Base-by-base conservation (phyloP, 805 yeast species). In the Hanseniaspora nectarophila region DNA sequence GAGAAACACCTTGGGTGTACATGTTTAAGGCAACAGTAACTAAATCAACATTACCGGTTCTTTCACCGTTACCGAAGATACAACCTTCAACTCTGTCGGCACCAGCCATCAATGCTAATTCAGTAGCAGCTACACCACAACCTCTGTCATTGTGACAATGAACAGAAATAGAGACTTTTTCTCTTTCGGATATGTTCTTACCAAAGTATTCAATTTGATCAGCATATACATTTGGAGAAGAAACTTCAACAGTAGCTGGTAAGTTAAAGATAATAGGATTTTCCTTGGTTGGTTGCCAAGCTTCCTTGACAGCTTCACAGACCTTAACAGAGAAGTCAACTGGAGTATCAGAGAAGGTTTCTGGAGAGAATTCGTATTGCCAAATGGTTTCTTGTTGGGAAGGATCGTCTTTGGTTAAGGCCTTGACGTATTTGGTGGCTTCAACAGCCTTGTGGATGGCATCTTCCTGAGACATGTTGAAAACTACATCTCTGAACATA, bases 21-120 rank as follows among this genome's bases (percentile, higher is more conserved):
- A 82, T 67, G 72, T 82, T 82, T 60, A 82, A 70, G 2, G 86
- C 90, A 56, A 82, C 77, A 23, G 88, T 82, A 49, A 80, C 79
- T 57, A 82, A 70, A 66, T 82, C 90, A 59, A 82, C 89, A 64
- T 82, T 82, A 70, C 90, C 90, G 28, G 90, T 82, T 70, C 90
- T 74, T 73, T 82, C 90, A 69, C 90, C 90, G 66, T 82, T 82
- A 61, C 89, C 89, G 57, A 82, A 82, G 39, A 82, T 71, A 72
- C 89, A 82, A 54, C 90, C 90, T 68, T 82, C 90, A 48, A 82
- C 85, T 71, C 90, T 75, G 67, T 82, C 89, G 55, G 85, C 90
- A 62, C 90, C 90, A n/a, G 88, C 90, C 61, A 82, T 68, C 31
- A 80, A 59, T 60, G 87, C 89, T 55, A 82, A 70, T 65, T 82